phyloP scores from a whole-genome alignment of 768 basidiomycete genomes.

The Multifurca ochricompacta region DNA sequence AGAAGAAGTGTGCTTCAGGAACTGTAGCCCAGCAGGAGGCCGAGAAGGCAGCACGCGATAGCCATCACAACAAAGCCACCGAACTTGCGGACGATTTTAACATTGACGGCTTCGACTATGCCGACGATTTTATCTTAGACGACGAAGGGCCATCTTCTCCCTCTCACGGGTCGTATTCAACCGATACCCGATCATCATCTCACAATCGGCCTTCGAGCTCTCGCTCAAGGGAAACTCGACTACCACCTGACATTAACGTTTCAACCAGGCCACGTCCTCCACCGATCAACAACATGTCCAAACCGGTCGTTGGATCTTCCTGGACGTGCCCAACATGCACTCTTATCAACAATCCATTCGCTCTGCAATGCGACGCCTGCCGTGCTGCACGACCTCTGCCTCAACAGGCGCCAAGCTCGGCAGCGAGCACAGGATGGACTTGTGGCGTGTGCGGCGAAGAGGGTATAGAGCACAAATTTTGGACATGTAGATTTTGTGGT shows the following conservation, averaged over 20 bases:
- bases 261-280: conserved; percentile 12
- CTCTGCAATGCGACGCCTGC: conserved; percentile 56
- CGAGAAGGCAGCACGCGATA: conserved; percentile 60
- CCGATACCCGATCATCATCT: conserved; percentile 13
- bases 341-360: conserved; percentile 42
- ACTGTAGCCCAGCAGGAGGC: conserved; percentile 50
- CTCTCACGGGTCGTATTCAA: conserved; percentile 24
- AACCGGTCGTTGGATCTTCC: conserved; percentile 19
- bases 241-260: neutral
- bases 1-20: conserved; percentile 66
- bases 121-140: conserved; percentile 31
- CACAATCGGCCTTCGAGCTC: neutral
- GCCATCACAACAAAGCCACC: conserved; percentile 50
- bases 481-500: conserved; percentile 73
- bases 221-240: neutral
- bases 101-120: neutral
- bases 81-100: conserved; percentile 43
- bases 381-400: conserved; percentile 26
- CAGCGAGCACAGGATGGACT: conserved; percentile 38
- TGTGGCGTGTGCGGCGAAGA: conserved; percentile 58
- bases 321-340: conserved; percentile 61
- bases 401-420: neutral
- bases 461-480: conserved; percentile 55
- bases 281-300: conserved; percentile 8
- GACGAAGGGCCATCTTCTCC: neutral